Evolutionary conservation across 2,329 filamentous ascomycete species (phyloP).

Genomic region (Cladosporium velox): DNA sequence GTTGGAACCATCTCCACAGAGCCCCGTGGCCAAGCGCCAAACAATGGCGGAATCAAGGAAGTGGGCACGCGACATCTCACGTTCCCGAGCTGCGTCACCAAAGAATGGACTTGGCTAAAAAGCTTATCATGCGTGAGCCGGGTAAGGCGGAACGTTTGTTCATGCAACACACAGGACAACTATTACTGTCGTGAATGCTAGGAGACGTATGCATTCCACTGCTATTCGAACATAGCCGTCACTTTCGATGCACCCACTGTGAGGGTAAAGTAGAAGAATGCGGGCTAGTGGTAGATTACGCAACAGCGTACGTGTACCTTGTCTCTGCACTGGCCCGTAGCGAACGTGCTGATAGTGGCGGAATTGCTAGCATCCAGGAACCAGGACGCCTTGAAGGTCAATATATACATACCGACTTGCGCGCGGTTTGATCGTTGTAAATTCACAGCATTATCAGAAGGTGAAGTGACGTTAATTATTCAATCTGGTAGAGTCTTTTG

Average conservation of each 20-base stretch:
- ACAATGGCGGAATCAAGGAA: slow-evolving; percentile 10
- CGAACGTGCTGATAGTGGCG: neutral
- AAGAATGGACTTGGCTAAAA: slow-evolving; percentile 1
- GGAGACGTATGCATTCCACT: neutral
- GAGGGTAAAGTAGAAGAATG: neutral
- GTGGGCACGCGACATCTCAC: slow-evolving; percentile 9
- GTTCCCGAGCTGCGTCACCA: slow-evolving; percentile 1
- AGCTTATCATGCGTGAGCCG: neutral
- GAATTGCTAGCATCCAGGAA: neutral
- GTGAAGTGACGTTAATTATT: no score
- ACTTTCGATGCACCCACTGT: neutral
- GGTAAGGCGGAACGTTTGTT: slow-evolving; percentile 10
- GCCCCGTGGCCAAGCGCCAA: slow-evolving; percentile 9
- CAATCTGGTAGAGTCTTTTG: no score
- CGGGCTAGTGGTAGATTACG: neutral
- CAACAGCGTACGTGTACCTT: neutral
- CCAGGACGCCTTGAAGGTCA: neutral
- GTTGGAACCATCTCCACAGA: slow-evolving; percentile 7
- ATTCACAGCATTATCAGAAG: neutral
- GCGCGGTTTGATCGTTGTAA: neutral
- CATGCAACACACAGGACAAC: neutral
- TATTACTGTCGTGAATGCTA: neutral
- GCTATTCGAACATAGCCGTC: neutral
- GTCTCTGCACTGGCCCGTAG: neutral
- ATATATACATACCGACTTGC: neutral